Conservation (phyloP, 2,329 filamentous ascomycete genomes). For the Clarireedia monteithiana region DNA sequence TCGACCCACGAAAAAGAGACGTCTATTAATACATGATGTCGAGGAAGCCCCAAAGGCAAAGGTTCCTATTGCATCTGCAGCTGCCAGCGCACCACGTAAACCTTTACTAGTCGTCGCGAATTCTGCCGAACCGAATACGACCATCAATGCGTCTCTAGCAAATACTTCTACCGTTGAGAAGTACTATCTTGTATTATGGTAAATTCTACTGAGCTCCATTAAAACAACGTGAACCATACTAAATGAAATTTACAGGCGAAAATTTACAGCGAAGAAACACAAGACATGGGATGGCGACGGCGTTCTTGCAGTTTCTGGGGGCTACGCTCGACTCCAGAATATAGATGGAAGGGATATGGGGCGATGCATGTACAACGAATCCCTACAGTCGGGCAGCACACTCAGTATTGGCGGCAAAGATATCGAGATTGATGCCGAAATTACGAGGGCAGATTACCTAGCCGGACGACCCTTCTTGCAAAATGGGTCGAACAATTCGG, state of each 20-base stretch:
- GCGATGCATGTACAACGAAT: conserved; percentile 44
- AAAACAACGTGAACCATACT: not conserved
- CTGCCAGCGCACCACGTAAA: conserved; percentile 24
- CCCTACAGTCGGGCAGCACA: conserved; percentile 50
- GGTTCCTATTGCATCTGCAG: conserved; percentile 12
- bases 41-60: conserved; percentile 19
- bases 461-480: conserved; percentile 38
- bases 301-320: conserved; percentile 48
- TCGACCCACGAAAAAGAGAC: conserved; percentile 23
- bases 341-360: conserved; percentile 57
- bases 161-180: conserved; percentile 16
- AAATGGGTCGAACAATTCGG: conserved; percentile 14
- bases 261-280: conserved; percentile 63
- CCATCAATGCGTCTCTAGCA: not conserved
- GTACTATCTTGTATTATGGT: conserved; percentile 30
- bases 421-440: conserved; percentile 56
- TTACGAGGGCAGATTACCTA: conserved; percentile 52
- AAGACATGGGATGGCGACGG: conserved; percentile 74
- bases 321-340: conserved; percentile 54
- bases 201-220: not conserved
- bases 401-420: conserved; percentile 60
- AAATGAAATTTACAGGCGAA: conserved; percentile 42
- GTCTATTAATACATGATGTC: conserved; percentile 21
- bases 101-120: conserved; percentile 26
- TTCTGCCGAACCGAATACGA: conserved; percentile 12